Evolutionary conservation across 116 monocot species (phyloP).

Genomic region (Posidonia oceanica): DNA sequence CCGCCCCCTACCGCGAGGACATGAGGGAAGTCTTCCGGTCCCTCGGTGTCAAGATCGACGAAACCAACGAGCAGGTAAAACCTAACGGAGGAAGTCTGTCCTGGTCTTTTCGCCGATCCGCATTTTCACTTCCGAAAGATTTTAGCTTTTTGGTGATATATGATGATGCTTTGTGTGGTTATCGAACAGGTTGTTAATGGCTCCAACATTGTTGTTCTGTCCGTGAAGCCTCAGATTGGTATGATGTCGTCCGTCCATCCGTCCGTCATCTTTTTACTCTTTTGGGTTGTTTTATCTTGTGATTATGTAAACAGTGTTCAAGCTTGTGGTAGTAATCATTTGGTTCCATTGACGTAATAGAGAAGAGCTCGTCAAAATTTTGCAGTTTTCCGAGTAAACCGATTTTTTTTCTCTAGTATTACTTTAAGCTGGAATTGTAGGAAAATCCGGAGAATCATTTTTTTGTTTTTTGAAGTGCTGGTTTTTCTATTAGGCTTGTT

Average conservation of each 20-base stretch:
- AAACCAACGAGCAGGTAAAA: constrained; percentile 43
- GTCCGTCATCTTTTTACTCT: background rate
- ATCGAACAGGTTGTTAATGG: constrained; percentile 52
- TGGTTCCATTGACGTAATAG: background rate
- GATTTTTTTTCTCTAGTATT: too few species aligned
- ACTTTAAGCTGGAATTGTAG: too few species aligned
- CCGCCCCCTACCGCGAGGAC: constrained; percentile 34
- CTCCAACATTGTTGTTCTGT: constrained; percentile 71
- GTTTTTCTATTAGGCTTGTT: too few species aligned
- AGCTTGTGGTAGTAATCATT: background rate
- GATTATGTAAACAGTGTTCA: background rate
- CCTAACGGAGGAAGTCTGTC: too few species aligned
- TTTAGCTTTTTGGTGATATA: background rate
- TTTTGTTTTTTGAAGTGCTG: too few species aligned
- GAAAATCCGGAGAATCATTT: too few species aligned
- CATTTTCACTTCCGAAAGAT: background rate
- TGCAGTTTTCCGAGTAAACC: too few species aligned
- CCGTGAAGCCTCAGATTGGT: constrained; percentile 89
- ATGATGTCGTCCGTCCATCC: background rate
- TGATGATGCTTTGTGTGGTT: background rate
- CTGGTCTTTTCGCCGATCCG: background rate
- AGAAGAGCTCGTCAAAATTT: too few species aligned
- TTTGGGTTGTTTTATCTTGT: constrained; percentile 3
- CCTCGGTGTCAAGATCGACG: constrained; percentile 48
- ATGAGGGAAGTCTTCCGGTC: constrained; percentile 44